Base-by-base conservation (phyloP, 352 stramenopile species). In the Pelagophyceae sp. region DNA sequence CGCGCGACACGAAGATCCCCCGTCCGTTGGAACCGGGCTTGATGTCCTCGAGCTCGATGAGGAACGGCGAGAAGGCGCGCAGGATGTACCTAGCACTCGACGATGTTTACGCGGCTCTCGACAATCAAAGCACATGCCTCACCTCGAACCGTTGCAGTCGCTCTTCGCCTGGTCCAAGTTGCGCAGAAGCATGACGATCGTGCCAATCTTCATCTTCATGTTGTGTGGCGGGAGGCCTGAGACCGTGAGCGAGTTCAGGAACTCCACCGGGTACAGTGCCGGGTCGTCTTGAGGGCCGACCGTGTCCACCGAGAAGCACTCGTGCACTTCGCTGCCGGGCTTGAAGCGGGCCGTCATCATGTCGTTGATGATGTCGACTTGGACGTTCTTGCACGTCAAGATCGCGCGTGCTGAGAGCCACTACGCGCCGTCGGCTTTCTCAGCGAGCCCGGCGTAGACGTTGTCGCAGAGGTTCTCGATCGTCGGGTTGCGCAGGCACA, bases 61-160 rank as follows among this genome's bases (percentile, higher is more conserved):
- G n/a, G n/a, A n/a, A n/a, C n/a, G n/a, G n/a, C n/a, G n/a, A n/a
- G n/a, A n/a, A n/a, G n/a, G n/a, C n/a, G n/a, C n/a, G n/a, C n/a
- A n/a, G n/a, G n/a, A n/a, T n/a, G n/a, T n/a, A n/a, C n/a, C n/a
- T n/a, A n/a, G n/a, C n/a, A n/a, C n/a, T n/a, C n/a, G n/a, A n/a
- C n/a, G n/a, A n/a, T n/a, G n/a, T n/a, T n/a, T n/a, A n/a, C n/a
- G n/a, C n/a, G n/a, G n/a, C n/a, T n/a, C n/a, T n/a, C n/a, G n/a
- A n/a, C n/a, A n/a, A n/a, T n/a, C n/a, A n/a, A n/a, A n/a, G 58
- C 23, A 15, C 23, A 67, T 15, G 29, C 15, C 58, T 11, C 31
- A 67, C 27, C 58, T n/a, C 27, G 58, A 31, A 31, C 58, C 58
- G 58, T 67, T 67, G 58, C 23, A 67, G 58, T 67, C 23, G 58